Evolutionary conservation across 192 early-diverging fungal species (phyloP).

Genomic region (Backusella luteola): DNA sequence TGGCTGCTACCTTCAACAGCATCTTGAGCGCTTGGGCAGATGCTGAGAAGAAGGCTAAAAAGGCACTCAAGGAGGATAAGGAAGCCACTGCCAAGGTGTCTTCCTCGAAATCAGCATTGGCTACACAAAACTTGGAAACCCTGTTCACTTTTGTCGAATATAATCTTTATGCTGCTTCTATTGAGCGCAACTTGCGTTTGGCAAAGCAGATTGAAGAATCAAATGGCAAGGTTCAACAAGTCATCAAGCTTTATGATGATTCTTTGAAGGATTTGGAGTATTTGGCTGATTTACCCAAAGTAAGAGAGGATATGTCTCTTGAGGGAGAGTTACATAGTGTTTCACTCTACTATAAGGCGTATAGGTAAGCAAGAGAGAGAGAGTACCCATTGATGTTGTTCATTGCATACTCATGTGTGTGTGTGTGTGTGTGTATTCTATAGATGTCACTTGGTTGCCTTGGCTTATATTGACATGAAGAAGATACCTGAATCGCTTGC

Average conservation of each 20-base stretch:
- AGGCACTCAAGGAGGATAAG: constrained; percentile 61
- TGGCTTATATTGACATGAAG: constrained; percentile 42
- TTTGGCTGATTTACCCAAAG: constrained; percentile 53
- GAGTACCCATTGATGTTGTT: background rate
- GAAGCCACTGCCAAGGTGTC: constrained; percentile 63
- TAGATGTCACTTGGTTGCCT: constrained; percentile 51
- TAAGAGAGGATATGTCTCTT: constrained; percentile 45
- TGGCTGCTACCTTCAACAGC: constrained; percentile 51
- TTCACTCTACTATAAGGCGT: constrained; percentile 53
- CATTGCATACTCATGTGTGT: background rate
- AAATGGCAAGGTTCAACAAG: constrained; percentile 53
- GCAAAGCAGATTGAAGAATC: constrained; percentile 42
- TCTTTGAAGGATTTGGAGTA: constrained; percentile 48
- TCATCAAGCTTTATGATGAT: constrained; percentile 65
- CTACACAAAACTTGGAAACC: constrained; percentile 52
- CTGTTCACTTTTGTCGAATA: constrained; percentile 60
- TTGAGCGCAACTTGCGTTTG: constrained; percentile 58
- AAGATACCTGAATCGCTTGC: constrained; percentile 54
- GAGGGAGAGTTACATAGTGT: constrained; percentile 48
- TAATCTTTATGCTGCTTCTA: constrained; percentile 45
- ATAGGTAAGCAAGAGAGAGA: constrained; percentile 42
- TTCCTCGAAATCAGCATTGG: constrained; percentile 65
- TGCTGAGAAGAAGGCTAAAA: constrained; percentile 58
- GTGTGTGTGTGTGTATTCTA: constrained; percentile 9
- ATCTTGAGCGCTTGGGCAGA: constrained; percentile 58